Evolutionary conservation across 192 early-diverging fungal species (phyloP), one percentile per base, ranked within the genome.

Genomic region (Allomyces javanicus): DNA sequence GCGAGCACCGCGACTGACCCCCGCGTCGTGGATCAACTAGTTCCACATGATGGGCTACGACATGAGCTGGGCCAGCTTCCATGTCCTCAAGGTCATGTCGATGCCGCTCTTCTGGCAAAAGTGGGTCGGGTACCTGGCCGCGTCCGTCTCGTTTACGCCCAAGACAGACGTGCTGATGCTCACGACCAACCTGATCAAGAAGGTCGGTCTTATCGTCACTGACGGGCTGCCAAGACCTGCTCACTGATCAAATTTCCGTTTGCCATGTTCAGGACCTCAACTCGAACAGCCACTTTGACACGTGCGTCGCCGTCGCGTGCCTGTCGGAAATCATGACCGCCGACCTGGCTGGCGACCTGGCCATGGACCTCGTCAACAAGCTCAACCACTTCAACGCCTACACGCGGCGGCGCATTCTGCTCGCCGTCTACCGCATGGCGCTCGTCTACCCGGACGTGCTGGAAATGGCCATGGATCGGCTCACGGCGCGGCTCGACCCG

Each of bases 11-110:
- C 23, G 24, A 63, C 9, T 25, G 26, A 40, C 21, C 44, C 17
- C 9, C 25, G 17, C 21, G 62, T 75, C 24, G 14, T 25, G 25
- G 25, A 55, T 63, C 63, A 2, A 61, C 33, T 78, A 94, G 81
- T 82, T 99, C 50, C 91, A 95, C 80, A 96, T 94, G 91, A 81
- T 93, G 24, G 96, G 96, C 10, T 99, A 94, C 73, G 92, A 94
- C 73, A 93, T 94, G 89, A 85, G 84, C 23, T 99, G 94, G 93
- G 93, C 93, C 1, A 86, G 86, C 4, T 99, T 99, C 71, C 90
- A 96, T 74, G 85, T 96, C 0, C 86, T 99, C 27, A 91, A 99
- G 68, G 91, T 96, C 25, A 96, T 99, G 94, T 89, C 91, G 6
- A 89, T 89, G 3, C 77, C 86, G 66, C 87, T 89, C 62, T 86